phyloP scores from a whole-genome alignment of 129 eudicot species.

The Tagetes patula region DNA sequence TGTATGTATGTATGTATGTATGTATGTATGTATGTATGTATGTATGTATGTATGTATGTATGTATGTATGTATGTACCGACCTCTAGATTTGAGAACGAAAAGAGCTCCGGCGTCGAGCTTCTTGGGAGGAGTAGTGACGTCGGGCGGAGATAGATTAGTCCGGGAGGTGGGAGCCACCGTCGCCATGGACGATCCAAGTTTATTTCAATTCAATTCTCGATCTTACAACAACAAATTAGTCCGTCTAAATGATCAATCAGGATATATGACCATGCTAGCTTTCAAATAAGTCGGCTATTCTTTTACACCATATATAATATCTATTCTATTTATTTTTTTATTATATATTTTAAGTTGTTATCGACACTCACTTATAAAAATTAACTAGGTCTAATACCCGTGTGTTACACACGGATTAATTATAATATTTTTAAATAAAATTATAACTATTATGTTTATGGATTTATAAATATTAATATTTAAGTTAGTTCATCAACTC shows the following conservation, averaged over 20 bases:
- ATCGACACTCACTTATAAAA: no score
- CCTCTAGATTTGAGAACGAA: slow-evolving; percentile 78
- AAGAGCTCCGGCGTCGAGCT: slow-evolving; percentile 72
- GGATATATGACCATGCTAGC: no score
- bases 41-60: neutral
- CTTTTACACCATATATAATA: neutral
- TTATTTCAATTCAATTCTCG: neutral
- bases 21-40: no score
- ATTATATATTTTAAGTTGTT: no score
- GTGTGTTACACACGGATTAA: no score
- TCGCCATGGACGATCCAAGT: slow-evolving; percentile 23
- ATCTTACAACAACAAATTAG: slow-evolving; percentile 18
- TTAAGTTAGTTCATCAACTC: no score
- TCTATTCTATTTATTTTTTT: neutral
- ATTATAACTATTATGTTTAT: no score
- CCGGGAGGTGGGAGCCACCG: slow-evolving; percentile 32
- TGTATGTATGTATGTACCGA: neutral
- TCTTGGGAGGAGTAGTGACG: slow-evolving; percentile 25
- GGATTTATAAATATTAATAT: no score
- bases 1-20: no score
- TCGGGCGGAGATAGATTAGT: slow-evolving; percentile 17
- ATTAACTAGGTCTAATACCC: no score
- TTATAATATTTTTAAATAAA: no score
- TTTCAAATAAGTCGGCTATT: slow-evolving; percentile 26
- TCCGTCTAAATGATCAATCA: slow-evolving; percentile 4